Conservation (phyloP, 805 yeast genomes). For the Saccharomycopsis vini region DNA sequence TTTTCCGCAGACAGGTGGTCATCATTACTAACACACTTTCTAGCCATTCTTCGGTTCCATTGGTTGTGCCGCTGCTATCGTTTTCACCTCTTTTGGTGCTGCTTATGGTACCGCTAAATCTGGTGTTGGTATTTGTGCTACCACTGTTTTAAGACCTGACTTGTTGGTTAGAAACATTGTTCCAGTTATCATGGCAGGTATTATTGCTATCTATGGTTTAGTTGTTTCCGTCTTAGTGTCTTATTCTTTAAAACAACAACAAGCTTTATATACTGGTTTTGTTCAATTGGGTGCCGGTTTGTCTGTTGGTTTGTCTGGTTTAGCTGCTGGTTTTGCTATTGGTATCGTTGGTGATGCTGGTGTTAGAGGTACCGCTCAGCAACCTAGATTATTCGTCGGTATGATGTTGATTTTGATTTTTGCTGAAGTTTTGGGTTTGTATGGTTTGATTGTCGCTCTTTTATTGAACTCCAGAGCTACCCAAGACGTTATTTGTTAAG, state of each 20-base stretch:
- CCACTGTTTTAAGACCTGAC: conserved; percentile 96
- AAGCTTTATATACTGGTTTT: conserved; percentile 93
- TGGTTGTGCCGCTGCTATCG: conserved; percentile 98
- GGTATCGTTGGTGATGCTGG: conserved; percentile 94
- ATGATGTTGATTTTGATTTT: conserved; percentile 83
- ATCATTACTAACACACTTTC: conserved; percentile 25
- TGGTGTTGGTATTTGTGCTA: conserved; percentile 99
- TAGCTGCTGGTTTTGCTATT: conserved; percentile 94
- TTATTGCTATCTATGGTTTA: conserved; percentile 95
- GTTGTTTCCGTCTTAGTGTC: conserved; percentile 94
- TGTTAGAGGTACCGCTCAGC: conserved; percentile 80
- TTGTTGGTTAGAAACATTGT: conserved; percentile 86
- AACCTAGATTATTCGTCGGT: conserved; percentile 82
- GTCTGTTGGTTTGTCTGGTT: conserved; percentile 92
- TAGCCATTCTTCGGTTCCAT: conserved; percentile 97
- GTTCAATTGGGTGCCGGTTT: conserved; percentile 97
- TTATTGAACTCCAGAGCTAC: conserved; percentile 96
- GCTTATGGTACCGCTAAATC: conserved; percentile 98
- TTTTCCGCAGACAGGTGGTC: too few species aligned
- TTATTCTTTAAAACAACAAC: conserved; percentile 78
- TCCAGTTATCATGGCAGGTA: conserved; percentile 99
- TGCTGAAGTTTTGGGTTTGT: conserved; percentile 82
- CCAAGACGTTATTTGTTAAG: conserved; percentile 77
- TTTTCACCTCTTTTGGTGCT: conserved; percentile 98
- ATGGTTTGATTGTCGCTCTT: conserved; percentile 96